phyloP scores from a whole-genome alignment of 179 eudicot species.

The Monotropa hypopitys region DNA sequence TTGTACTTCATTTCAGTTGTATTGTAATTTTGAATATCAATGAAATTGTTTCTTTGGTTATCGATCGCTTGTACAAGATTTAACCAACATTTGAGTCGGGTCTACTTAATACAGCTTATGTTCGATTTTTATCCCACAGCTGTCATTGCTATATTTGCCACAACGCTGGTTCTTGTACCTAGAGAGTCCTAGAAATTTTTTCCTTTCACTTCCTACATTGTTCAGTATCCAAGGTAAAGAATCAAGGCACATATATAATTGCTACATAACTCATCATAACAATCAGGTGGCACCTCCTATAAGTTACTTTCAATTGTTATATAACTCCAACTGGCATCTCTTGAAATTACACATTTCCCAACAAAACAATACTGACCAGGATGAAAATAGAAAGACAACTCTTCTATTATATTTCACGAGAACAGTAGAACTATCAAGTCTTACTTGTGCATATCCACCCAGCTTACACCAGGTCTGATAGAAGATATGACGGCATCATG shows the following conservation, averaged over 20 bases:
- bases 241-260: neutral
- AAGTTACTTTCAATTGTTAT: neutral
- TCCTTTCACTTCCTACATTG: too few relatives aligned
- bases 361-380: neutral
- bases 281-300: neutral
- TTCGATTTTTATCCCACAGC: neutral
- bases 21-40: too few relatives aligned
- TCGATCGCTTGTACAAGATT: too few relatives aligned
- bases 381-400: neutral
- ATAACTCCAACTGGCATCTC: neutral
- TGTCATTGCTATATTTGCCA: neutral
- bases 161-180: neutral
- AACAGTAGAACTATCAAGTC: slow-evolving; percentile 9
- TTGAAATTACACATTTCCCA: neutral
- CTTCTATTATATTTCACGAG: neutral
- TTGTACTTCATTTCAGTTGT: too few relatives aligned
- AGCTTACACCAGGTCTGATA: slow-evolving; percentile 84
- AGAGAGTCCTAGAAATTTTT: neutral
- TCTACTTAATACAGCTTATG: neutral
- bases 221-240: neutral
- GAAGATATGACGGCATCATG: slow-evolving; percentile 80
- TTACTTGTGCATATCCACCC: slow-evolving; percentile 96
- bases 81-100: neutral
- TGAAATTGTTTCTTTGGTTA: too few relatives aligned
- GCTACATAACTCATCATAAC: neutral